These are phyloP conservation scores for Liquidambar formosana DNA, from an alignment of 164 flowering plant genomes.

Conservation along the genomic window DNA sequence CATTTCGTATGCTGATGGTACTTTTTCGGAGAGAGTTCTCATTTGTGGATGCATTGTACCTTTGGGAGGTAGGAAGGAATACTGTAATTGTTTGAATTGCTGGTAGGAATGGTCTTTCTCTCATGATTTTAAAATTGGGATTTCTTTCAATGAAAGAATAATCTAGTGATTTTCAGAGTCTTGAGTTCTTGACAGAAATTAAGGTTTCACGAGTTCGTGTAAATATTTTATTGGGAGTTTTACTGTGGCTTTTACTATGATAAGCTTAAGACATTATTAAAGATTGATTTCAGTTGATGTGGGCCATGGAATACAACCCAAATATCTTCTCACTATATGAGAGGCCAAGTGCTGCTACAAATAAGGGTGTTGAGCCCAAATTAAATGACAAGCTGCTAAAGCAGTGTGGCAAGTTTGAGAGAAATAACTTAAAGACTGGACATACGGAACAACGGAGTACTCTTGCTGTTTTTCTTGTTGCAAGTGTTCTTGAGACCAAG, in stretches of 20 bases:
- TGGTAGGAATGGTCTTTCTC: not conserved
- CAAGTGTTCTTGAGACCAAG: constrained; percentile 79
- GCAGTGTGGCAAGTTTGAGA: constrained; percentile 84
- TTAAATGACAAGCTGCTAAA: constrained; percentile 49
- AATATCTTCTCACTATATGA: constrained; percentile 66
- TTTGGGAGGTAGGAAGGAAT: constrained; percentile 77
- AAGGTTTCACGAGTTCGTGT: not conserved
- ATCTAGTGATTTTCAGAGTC: not conserved
- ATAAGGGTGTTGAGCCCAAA: constrained; percentile 9
- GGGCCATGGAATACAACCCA: constrained; percentile 98
- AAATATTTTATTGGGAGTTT: not conserved
- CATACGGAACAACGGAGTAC: constrained; percentile 43
- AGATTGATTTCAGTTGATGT: constrained; percentile 72
- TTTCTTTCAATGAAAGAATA: no score
- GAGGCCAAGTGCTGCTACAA: constrained; percentile 21
- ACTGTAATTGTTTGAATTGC: not conserved
- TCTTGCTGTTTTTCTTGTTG: constrained; percentile 77
- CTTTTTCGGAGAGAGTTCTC: constrained; percentile 92
- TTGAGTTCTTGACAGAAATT: not conserved
- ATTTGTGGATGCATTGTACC: constrained; percentile 77
- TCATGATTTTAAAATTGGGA: not conserved
- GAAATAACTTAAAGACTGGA: constrained; percentile 58
- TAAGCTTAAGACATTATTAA: constrained; percentile 17
- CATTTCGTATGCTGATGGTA: constrained; percentile 93
- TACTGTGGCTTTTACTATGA: not conserved